A percentile compares a stretch with the other conserved stretches of the same genome.
Evolutionary conservation across 306 rosid genomes (phyloP).

Genomic region (Prunus salicina): DNA sequence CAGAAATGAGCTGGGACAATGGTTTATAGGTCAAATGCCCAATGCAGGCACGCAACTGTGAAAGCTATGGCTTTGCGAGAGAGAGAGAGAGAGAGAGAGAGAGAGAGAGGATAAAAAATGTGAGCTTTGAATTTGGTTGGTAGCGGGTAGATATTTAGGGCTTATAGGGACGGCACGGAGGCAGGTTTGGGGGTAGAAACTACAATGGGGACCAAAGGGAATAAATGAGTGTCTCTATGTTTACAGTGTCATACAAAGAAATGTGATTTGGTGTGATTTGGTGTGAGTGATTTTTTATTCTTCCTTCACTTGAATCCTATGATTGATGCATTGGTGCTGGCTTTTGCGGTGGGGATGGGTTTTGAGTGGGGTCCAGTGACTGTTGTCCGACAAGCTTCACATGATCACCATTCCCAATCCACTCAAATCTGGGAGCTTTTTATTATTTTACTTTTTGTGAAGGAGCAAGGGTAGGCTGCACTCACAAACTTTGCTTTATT

Average conservation of each 20-base stretch:
- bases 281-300: conserved; percentile 1
- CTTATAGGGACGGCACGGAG: not conserved
- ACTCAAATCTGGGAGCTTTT: not conserved
- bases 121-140: not conserved
- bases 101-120: not conserved
- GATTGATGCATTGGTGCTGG: not conserved
- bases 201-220: conserved; percentile 4
- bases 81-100: not conserved
- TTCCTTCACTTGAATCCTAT: not conserved
- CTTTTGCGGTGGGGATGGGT: conserved; percentile 9
- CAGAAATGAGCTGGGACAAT: not conserved
- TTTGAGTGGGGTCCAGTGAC: conserved; percentile 24
- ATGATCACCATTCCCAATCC: conserved; percentile 32
- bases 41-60: not conserved
- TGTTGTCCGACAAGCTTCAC: conserved; percentile 32
- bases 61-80: not conserved
- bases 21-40: not conserved
- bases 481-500: not conserved
- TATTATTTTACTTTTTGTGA: not conserved
- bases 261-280: not conserved
- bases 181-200: not conserved
- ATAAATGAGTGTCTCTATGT: not conserved
- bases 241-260: not conserved
- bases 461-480: not conserved
- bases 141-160: not conserved